Evolutionary conservation across 352 stramenopile species (phyloP).

Genomic region (Salisapilia sapeloensis): DNA sequence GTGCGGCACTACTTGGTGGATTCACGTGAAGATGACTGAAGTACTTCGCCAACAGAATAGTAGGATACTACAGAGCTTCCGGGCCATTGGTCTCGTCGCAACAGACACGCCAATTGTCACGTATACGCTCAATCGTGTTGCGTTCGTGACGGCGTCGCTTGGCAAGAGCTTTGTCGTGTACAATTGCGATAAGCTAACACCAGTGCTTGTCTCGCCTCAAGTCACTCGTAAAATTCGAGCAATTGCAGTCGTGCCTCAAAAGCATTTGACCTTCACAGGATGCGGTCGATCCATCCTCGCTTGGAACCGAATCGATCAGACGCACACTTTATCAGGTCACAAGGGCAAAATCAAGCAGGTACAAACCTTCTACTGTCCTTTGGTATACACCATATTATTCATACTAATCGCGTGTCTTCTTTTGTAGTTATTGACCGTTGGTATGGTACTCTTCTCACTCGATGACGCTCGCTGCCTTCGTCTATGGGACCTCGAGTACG

Average conservation of each 20-base stretch:
- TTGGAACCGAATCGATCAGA: constrained; percentile 44
- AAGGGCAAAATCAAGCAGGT: constrained; percentile 31
- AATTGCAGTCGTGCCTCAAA: constrained; percentile 37
- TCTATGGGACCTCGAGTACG: constrained; percentile 51
- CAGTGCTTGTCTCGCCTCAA: constrained; percentile 67
- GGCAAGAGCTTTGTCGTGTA: constrained; percentile 86
- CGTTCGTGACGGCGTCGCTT: constrained; percentile 77
- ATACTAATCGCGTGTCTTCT: background rate
- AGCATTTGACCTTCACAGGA: constrained; percentile 64
- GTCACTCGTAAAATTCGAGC: constrained; percentile 61
- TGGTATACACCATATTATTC: no score
- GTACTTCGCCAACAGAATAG: constrained; percentile 52
- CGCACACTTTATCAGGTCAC: constrained; percentile 41
- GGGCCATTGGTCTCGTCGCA: constrained; percentile 79
- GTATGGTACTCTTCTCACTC: constrained; percentile 52
- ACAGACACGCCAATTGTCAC: constrained; percentile 78
- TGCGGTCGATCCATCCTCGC: constrained; percentile 52
- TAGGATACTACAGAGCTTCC: constrained; percentile 74
- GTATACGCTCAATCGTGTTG: constrained; percentile 77
- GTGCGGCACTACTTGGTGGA: no score
- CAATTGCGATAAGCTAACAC: constrained; percentile 79
- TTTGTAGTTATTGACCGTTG: constrained; percentile 25
- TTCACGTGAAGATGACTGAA: no score
- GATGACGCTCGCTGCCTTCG: constrained; percentile 29
- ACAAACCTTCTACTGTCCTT: background rate